A percentile compares a stretch with the other conserved stretches of the same genome.
phyloP scores from a whole-genome alignment of 345 rosid species.

The Psidium friedrichsthalianum region DNA sequence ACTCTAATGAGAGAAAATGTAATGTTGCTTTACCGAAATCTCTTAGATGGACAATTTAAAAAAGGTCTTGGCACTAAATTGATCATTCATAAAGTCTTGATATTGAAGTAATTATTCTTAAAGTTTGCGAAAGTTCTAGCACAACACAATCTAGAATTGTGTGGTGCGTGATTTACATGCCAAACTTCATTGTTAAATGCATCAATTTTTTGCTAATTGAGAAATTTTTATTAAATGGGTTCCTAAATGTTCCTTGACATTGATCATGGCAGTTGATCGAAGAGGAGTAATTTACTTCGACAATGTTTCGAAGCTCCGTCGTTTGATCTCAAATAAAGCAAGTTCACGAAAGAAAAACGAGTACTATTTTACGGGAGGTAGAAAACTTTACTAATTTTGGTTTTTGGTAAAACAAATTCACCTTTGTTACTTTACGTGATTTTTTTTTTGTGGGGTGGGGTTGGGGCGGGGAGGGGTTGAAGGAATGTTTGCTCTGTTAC shows the following conservation, averaged over 20 bases:
- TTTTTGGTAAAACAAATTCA: neutral
- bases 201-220: neutral
- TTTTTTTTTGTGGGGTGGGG: neutral
- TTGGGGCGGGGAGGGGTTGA: no score
- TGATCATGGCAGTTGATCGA: neutral
- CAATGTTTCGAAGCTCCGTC: fast-evolving
- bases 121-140: neutral
- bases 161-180: fast-evolving
- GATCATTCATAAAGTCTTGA: neutral
- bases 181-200: neutral
- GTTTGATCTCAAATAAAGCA: neutral
- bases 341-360: neutral
- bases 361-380: neutral
- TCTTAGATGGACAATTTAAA: neutral
- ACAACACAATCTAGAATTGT: neutral
- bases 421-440: neutral
- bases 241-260: neutral
- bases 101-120: neutral
- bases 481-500: neutral
- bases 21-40: fast-evolving
- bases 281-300: neutral
- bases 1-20: neutral
- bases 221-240: neutral
- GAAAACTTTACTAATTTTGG: neutral
- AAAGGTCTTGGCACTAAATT: fast-evolving